These are phyloP conservation scores for Penicillium oxalicum DNA, from an alignment of 2,329 filamentous ascomycete genomes.

Conservation along the genomic window DNA sequence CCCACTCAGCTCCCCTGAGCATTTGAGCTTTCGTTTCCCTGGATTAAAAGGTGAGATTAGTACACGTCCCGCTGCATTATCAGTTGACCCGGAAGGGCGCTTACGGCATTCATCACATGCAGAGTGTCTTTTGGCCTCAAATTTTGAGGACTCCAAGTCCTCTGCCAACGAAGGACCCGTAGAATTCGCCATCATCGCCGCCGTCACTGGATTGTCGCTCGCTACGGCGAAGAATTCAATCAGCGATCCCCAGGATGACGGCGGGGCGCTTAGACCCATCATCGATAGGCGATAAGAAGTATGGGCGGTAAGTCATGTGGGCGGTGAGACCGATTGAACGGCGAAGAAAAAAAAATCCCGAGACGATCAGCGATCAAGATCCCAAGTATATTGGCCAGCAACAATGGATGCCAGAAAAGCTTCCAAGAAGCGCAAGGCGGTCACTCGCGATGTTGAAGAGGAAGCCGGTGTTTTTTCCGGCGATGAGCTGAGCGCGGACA, in stretches of 20 bases:
- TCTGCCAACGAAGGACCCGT: not conserved
- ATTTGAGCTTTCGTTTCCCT: conserved; percentile 46
- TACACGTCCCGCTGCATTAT: not conserved
- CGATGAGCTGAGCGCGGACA: conserved; percentile 50
- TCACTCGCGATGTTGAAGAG: conserved; percentile 49
- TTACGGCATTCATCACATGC: conserved; percentile 47
- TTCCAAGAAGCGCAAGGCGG: conserved; percentile 61
- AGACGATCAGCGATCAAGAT: conserved; percentile 5
- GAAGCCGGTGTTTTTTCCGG: conserved; percentile 51
- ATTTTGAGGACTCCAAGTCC: conserved; percentile 5
- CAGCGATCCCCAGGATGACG: not conserved
- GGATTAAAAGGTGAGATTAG: conserved; percentile 12
- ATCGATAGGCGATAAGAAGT: conserved; percentile 21
- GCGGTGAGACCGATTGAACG: conserved; percentile 26
- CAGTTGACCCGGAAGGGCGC: conserved; percentile 13
- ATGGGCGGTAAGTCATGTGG: conserved; percentile 33
- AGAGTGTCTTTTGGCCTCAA: conserved; percentile 39
- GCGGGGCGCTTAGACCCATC: conserved; percentile 6
- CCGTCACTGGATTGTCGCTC: not conserved
- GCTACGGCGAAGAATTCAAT: conserved; percentile 5
- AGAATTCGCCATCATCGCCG: conserved; percentile 5
- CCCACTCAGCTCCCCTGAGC: conserved; percentile 41
- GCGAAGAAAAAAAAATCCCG: conserved; percentile 24
- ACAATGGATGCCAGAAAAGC: conserved; percentile 34
- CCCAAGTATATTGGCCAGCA: conserved; percentile 10